These are phyloP conservation scores for Solanum microdontum DNA, from an alignment of 257 asterid species.

Conservation along the genomic window DNA sequence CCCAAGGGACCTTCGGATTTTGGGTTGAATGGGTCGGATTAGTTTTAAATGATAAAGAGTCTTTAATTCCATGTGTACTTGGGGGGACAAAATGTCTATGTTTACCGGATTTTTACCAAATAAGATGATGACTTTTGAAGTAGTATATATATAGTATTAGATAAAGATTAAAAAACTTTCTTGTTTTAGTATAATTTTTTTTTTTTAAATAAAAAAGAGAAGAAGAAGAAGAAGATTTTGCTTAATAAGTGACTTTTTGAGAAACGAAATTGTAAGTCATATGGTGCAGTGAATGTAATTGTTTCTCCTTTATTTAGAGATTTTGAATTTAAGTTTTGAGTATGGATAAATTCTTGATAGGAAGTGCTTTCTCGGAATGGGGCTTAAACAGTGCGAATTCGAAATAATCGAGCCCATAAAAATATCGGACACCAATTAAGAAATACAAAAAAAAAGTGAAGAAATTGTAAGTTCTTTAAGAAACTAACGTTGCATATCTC, in stretches of 20 bases:
- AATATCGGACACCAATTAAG: no score
- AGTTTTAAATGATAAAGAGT: neutral
- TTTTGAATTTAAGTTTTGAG: no score
- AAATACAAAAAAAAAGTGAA: no score
- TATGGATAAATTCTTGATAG: no score
- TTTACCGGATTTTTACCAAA: neutral
- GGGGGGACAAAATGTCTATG: neutral
- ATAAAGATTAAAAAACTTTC: neutral
- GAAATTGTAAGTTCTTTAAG: neutral
- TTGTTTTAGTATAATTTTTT: neutral
- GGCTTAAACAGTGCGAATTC: rapidly evolving
- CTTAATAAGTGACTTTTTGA: neutral
- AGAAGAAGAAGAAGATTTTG: neutral
- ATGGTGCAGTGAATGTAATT: no score
- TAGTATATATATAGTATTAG: neutral
- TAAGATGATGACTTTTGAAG: neutral
- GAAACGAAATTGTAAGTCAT: neutral
- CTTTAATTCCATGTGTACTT: neutral
- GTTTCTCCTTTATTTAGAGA: no score
- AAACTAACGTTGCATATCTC: neutral
- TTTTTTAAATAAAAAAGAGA: no score
- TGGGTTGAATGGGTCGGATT: neutral
- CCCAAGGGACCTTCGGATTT: neutral
- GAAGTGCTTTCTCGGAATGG: no score
- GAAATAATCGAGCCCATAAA: no score